phyloP scores from a whole-genome alignment of 495 filamentous ascomycete species.

The Lophium mytilinum region DNA sequence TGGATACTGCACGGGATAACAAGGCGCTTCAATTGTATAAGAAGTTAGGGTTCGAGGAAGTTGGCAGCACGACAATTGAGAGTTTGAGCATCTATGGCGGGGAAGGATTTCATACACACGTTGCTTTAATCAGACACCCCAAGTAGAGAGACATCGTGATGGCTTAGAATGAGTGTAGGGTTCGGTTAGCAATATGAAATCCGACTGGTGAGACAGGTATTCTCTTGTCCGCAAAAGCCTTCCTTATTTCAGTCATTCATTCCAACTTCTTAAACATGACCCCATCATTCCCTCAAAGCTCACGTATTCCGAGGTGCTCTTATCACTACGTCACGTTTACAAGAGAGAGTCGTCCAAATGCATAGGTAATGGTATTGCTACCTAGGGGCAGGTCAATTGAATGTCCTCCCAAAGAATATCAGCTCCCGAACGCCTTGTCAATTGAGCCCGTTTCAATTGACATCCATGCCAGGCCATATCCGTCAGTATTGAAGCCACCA shows the following conservation, averaged over 20 bases:
- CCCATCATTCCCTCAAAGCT: background rate
- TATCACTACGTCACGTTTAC: background rate
- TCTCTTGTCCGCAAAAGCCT: background rate
- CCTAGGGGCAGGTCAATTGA: too few species aligned
- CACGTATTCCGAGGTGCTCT: background rate
- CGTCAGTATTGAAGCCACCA: background rate
- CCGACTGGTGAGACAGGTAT: too few species aligned
- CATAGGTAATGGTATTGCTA: too few species aligned
- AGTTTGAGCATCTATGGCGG: slow-evolving; percentile 13
- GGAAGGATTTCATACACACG: slow-evolving; percentile 14
- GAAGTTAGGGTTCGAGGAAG: slow-evolving; percentile 16
- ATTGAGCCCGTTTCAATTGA: too few species aligned
- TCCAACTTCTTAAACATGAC: background rate
- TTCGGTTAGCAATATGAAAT: too few species aligned
- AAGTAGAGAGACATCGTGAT: background rate
- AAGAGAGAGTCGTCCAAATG: too few species aligned
- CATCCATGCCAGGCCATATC: background rate
- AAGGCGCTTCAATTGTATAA: slow-evolving; percentile 10
- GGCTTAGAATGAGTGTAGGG: too few species aligned
- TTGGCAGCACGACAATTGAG: slow-evolving; percentile 5
- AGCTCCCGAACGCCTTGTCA: too few species aligned
- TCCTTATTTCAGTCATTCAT: background rate
- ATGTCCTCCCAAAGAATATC: too few species aligned
- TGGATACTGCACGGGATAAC: slow-evolving; percentile 19
- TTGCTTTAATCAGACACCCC: slow-evolving; percentile 17